Base-by-base conservation (phyloP, 1,284 basidiomycete genomes). In the Laetiporus sulphureus region DNA sequence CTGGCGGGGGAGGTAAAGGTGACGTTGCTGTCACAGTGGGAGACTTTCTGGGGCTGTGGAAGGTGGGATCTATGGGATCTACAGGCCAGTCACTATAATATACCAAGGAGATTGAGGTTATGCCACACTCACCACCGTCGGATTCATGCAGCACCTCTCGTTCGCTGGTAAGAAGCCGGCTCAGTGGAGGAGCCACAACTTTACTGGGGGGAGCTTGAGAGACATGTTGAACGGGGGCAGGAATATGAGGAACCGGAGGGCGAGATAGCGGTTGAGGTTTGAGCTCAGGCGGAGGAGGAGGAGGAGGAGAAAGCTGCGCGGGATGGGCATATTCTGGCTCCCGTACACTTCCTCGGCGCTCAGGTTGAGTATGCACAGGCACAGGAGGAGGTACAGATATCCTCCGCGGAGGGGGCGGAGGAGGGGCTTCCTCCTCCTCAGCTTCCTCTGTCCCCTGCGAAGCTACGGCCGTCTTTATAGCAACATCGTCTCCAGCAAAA, bases 51-150 rank as follows among this genome's bases (percentile, higher is more conserved):
- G 56, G 59, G 45, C 68, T 73, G 49, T 77, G 68, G 62, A 80
- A 79, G 6, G 57, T 53, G 11, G 80, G 80, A 54, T 83, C 80
- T 30, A 82, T 81, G 2, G 80, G 80, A 59, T 84, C 80, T 83
- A 50, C 25, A 22, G 23, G n/a, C n/a, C n/a, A n/a, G n/a, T n/a
- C n/a, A 48, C 27, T 22, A 47, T 24, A 20, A 20, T 29, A n/a
- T 36, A 18, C 33, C 55, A 23, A 38, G 21, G 40, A 21, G 30
- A 32, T 16, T 32, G 15, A 38, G 22, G 15, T 20, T 39, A 32
- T 29, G 24, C 23, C n/a, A 5, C 4, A 65, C 72, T 51, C 45
- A 80, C 79, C 79, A 32, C 74, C 78, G 55, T 80, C 75, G 25
- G 72, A 69, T 23, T 83, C 80, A 53, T 76, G 70, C 33, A 81